Percentiles rank a stretch among this genome's conserved stretches.
Conservation (phyloP, 2,329 filamentous ascomycete genomes). For the Stemphylium beticola region DNA sequence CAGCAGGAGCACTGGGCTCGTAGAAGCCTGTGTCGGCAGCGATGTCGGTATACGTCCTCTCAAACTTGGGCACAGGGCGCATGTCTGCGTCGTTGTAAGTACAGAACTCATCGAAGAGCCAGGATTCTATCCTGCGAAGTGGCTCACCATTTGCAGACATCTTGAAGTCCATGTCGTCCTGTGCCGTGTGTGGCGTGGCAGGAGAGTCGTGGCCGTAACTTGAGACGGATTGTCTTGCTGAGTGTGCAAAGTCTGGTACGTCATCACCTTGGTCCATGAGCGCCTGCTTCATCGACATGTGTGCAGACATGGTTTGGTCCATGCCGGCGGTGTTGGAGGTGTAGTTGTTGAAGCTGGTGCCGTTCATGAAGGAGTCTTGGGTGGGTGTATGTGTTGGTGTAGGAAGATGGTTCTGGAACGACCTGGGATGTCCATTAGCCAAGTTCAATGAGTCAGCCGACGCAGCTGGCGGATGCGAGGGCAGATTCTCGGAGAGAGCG, state of each 20-base stretch:
- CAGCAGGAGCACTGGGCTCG: constrained; percentile 70
- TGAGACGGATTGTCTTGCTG: constrained; percentile 64
- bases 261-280: constrained; percentile 62
- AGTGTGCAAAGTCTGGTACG: constrained; percentile 58
- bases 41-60: constrained; percentile 84
- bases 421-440: constrained; percentile 48
- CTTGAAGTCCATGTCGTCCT: constrained; percentile 62
- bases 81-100: constrained; percentile 64
- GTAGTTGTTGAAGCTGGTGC: constrained; percentile 55
- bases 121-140: constrained; percentile 46
- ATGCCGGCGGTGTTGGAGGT: constrained; percentile 52
- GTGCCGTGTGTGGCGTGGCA: constrained; percentile 64
- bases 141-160: constrained; percentile 63
- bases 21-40: constrained; percentile 81
- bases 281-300: constrained; percentile 65
- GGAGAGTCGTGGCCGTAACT: constrained; percentile 67
- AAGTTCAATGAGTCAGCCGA: constrained; percentile 40
- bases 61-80: constrained; percentile 70
- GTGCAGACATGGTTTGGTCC: constrained; percentile 56
- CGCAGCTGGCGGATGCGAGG: constrained; percentile 44
- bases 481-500: constrained; percentile 53
- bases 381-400: constrained; percentile 63
- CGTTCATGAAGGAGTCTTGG: constrained; percentile 57
- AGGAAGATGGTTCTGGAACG: constrained; percentile 59
- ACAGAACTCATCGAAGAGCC: constrained; percentile 71